Evolutionary conservation across 257 asterid species (phyloP).

Genomic region (Salvia hispanica): DNA sequence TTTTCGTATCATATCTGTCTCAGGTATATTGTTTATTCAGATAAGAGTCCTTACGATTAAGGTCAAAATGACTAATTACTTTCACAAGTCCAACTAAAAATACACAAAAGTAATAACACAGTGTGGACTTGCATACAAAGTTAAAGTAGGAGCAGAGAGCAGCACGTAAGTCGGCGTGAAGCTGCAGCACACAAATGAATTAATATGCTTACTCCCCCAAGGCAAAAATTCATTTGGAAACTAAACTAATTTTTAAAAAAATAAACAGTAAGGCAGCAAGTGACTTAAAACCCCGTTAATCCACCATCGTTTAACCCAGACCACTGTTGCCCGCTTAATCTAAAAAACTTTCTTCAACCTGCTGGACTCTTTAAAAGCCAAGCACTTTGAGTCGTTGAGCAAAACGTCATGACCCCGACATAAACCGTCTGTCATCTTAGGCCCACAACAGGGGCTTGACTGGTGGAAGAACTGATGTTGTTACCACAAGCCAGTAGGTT

Average conservation of each 20-base stretch:
- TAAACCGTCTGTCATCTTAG: conserved; percentile 42
- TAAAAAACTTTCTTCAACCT: conserved; percentile 33
- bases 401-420: conserved; percentile 36
- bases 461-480: conserved; percentile 33
- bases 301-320: conserved; percentile 21
- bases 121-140: not conserved
- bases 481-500: conserved; percentile 35
- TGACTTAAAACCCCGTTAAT: conserved; percentile 33
- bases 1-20: conserved; percentile 14
- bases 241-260: conserved; percentile 14
- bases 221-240: conserved; percentile 15
- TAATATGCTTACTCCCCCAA: conserved; percentile 16
- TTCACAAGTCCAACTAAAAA: conserved; percentile 14
- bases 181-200: conserved; percentile 15
- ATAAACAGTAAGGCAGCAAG: conserved; percentile 21
- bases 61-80: conserved; percentile 2
- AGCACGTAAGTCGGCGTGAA: not conserved
- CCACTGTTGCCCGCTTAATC: conserved; percentile 27
- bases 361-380: conserved; percentile 30
- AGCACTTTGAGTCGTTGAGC: conserved; percentile 28
- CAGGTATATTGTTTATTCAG: conserved; percentile 3
- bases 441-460: conserved; percentile 44
- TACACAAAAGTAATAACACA: not conserved
- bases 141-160: conserved; percentile 15
- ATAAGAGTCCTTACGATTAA: not conserved